Evolutionary conservation across 345 rosid genomes (phyloP).

Genomic region (Dipteronia dyeriana): DNA sequence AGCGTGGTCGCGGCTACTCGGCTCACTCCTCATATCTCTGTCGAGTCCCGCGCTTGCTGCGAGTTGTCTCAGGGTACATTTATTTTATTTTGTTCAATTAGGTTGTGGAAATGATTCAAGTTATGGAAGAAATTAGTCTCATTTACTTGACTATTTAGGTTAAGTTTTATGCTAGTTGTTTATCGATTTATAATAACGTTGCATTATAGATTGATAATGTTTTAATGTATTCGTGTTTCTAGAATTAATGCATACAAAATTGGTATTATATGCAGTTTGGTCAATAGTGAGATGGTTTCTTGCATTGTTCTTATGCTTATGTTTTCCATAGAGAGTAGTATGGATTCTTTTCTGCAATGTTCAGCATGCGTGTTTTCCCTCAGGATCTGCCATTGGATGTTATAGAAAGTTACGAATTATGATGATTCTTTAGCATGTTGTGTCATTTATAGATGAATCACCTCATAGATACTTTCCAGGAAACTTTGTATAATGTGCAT

Average conservation of each 20-base stretch:
- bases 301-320: not conserved
- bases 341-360: not conserved
- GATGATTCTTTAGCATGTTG: not conserved
- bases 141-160: not conserved
- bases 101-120: not conserved
- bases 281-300: not conserved
- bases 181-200: too few species aligned
- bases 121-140: not conserved
- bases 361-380: not conserved
- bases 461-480: not conserved
- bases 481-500: not conserved
- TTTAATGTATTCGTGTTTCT: not conserved
- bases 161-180: not conserved
- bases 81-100: not conserved
- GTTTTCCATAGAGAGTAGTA: not conserved
- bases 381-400: not conserved
- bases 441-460: not conserved
- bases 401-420: not conserved
- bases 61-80: constrained; percentile 38
- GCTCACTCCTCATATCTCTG: constrained; percentile 30
- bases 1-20: constrained; percentile 27
- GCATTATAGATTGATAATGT: not conserved
- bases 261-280: not conserved
- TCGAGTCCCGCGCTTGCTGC: constrained; percentile 31
- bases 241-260: not conserved